Evolutionary conservation across 148 eudicot genomes (phyloP), one percentile per base, ranked within the genome.

Genomic region (Fagopyrum esculentum): DNA sequence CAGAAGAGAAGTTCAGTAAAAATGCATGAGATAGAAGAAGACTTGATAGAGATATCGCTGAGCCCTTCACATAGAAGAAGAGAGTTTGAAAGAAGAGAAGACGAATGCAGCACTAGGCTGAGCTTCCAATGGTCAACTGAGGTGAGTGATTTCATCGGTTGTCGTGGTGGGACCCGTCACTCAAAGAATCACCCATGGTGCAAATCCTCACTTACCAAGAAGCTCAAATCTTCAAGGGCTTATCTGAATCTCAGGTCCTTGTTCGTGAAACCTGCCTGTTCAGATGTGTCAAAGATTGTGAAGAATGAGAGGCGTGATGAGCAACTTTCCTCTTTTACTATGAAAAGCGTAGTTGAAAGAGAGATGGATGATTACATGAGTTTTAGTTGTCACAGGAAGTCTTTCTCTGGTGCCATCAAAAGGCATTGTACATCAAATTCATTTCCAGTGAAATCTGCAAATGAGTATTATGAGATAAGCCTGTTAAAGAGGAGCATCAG

Each of bases 191-290:
- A 83, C 57, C 77, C 85, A 5, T 79, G 86, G 90, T 75, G 88
- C 51, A 86, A 86, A 6, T 82, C 82, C 11, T 79, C 79, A 29
- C 47, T 87, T 2, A 61, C 71, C 35, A 88, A 89, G 29, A 89
- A 87, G 81, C 83, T 89, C 44, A 89, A 79, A 77, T 80, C 87
- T 68, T 86, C 92, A 26, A 82, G 75, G 45, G 79, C 85, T 9
- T 87, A 88, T 81, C 78, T 90, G 19, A 90, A 88, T 81, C 78
- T 90, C 16, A 90, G 84, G 80, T 84, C 96, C 5, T 45, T 90
- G 59, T 90, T 90, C 75, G 73, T 22, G 73, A 90, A 88, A 69
- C 76, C 90, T 55, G 78, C 50, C 47, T 84, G 86, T 63, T 77
- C 84, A 0, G 79, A 83, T 43, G 80, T 72, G 52, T 70, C 69